Percentiles rank a stretch among this genome's conserved stretches.
Evolutionary conservation across 2,329 filamentous ascomycete genomes (phyloP).

Genomic region (Stagonosporopsis tanaceti): DNA sequence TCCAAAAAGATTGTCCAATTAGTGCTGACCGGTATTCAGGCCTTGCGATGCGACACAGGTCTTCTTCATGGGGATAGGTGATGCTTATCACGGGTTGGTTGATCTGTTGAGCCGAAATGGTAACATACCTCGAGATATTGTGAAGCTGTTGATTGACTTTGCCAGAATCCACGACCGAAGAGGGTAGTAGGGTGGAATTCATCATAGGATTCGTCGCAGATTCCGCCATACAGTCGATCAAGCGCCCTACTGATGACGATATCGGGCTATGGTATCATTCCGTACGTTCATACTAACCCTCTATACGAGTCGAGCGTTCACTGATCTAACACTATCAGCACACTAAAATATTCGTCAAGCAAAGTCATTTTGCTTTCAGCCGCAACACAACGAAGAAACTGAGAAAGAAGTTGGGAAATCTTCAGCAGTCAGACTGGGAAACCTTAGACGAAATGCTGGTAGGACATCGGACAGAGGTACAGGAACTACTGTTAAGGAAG

Average conservation of each 20-base stretch:
- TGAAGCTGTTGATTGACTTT: neutral
- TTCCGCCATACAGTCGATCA: constrained; percentile 76
- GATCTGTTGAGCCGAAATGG: constrained; percentile 80
- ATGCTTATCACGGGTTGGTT: constrained; percentile 84
- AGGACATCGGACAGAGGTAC: constrained; percentile 61
- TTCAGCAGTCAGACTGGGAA: constrained; percentile 56
- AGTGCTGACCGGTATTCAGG: constrained; percentile 30
- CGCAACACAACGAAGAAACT: constrained; percentile 64
- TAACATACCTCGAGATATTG: constrained; percentile 48
- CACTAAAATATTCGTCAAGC: constrained; percentile 79
- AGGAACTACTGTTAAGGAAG: constrained; percentile 53
- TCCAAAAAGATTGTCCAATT: too few relatives aligned
- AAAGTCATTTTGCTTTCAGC: constrained; percentile 78
- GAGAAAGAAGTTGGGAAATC: constrained; percentile 65
- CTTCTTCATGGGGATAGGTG: constrained; percentile 88
- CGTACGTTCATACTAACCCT: constrained; percentile 44
- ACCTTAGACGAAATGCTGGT: constrained; percentile 65
- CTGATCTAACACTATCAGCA: constrained; percentile 53
- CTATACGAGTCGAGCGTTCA: neutral
- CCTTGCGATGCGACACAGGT: constrained; percentile 74
- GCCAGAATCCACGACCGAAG: constrained; percentile 15
- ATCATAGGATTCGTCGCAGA: constrained; percentile 84
- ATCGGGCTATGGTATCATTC: constrained; percentile 86
- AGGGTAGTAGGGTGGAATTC: constrained; percentile 62
- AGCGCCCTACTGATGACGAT: constrained; percentile 69